These are phyloP conservation scores for Metschnikowia dekortorum DNA, from an alignment of 805 yeast genomes.

Conservation along the genomic window DNA sequence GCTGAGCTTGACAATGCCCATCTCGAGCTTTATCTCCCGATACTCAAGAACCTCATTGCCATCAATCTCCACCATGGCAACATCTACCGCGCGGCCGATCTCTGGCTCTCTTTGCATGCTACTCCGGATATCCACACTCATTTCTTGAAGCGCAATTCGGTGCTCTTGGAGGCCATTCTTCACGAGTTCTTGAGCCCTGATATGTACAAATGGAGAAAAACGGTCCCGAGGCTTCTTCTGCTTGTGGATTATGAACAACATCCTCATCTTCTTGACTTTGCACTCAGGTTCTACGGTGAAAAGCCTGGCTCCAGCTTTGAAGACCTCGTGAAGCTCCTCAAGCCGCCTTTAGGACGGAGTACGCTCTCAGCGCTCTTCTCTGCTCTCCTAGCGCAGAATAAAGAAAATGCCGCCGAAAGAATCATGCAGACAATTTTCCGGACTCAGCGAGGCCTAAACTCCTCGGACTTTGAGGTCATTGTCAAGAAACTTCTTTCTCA, in stretches of 20 bases:
- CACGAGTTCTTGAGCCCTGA: neutral
- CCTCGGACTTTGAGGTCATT: constrained; percentile 26
- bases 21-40: neutral
- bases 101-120: constrained; percentile 13
- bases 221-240: neutral
- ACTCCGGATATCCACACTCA: neutral
- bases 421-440: constrained; percentile 27
- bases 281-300: constrained; percentile 19
- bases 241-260: neutral
- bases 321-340: constrained; percentile 18
- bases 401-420: constrained; percentile 26
- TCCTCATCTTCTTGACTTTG: constrained; percentile 11
- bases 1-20: neutral
- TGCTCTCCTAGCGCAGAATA: constrained; percentile 24
- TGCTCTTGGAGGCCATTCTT: constrained; percentile 3
- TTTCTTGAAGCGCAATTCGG: constrained; percentile 4
- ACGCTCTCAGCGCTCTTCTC: constrained; percentile 31
- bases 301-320: constrained; percentile 10
- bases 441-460: constrained; percentile 23
- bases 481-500: constrained; percentile 23
- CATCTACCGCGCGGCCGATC: constrained; percentile 10
- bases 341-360: constrained; percentile 30
- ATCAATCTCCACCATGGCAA: constrained; percentile 15
- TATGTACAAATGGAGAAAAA: neutral
- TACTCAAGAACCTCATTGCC: neutral